Evolutionary conservation across 108 stramenopile genomes (phyloP), one percentile per base, ranked within the genome.

Genomic region (Nitzschia palea): DNA sequence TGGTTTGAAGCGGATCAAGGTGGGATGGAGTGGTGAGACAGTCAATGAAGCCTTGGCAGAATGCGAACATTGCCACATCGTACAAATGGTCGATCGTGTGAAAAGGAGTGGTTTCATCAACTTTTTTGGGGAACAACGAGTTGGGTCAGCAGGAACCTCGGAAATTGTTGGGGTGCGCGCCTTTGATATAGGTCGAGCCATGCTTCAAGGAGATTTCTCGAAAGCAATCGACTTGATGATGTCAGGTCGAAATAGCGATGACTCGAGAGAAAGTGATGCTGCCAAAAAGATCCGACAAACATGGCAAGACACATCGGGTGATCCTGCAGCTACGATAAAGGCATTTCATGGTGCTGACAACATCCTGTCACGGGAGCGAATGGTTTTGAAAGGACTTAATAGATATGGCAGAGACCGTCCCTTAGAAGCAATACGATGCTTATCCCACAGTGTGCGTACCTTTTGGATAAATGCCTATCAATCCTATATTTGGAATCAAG

Each of bases 391-490:
- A 55, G 93, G 93, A 15, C 56, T 94, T 27, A 66, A 89, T 25
- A 64, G 93, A 45, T 91, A 85, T 63, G 77, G 77, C 18, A 72
- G 71, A 25, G 67, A 82, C 25, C 48, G 70, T 9, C 80, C 83
- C 0, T 69, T 94, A 14, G 83, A 77, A 40, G 90, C 88, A 6
- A 26, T 94, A 26, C 62, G 71, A 50, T 88, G 85, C 63, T 36
- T 94, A 9, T 79, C 70, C 23, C 73, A 78, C 60, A 77, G 76
- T 31, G 76, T 84, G 55, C 67, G 87, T 29, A 78, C 56, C 14
- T 90, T 94, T 66, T 91, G 85, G 81, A 79, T 94, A 18, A 83
- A 87, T 71, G 85, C 88, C 0, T 92, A 90, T 59, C 96, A 97
- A 71, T 89, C 89, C 36, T 85, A 76, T 33, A 44, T 97, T 0